Conservation (phyloP, 2,329 filamentous ascomycete genomes). For the Venturia aucupariae region DNA sequence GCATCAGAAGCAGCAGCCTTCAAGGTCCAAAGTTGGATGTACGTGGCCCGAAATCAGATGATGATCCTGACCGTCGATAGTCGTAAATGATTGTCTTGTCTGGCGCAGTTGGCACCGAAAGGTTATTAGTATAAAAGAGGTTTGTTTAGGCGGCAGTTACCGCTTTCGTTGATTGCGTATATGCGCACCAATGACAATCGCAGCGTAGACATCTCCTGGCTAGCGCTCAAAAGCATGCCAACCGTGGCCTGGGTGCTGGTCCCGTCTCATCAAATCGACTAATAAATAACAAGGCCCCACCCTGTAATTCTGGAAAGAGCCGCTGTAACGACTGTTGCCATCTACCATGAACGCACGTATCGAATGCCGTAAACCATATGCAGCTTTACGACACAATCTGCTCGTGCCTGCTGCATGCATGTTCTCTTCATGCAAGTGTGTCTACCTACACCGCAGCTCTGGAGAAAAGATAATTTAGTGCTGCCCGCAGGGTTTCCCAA, state of each 20-base stretch:
- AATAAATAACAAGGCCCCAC: too few species aligned
- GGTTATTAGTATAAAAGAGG: not conserved
- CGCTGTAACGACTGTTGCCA: too few species aligned
- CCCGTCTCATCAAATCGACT: too few species aligned
- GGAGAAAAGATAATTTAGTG: not conserved
- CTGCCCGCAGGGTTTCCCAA: not conserved
- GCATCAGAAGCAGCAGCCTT: too few species aligned
- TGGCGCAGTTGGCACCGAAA: not conserved
- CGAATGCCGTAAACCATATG: not conserved
- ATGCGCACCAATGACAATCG: not conserved
- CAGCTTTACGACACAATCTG: not conserved
- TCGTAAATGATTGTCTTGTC: too few species aligned
- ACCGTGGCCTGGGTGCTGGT: too few species aligned
- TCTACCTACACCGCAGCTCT: not conserved
- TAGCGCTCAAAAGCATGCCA: not conserved
- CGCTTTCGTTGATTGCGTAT: not conserved
- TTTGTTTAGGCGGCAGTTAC: not conserved
- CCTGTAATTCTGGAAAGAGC: too few species aligned
- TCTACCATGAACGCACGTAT: too few species aligned
- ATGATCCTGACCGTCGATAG: too few species aligned
- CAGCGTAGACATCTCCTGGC: not conserved
- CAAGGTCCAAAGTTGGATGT: too few species aligned
- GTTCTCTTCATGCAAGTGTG: not conserved
- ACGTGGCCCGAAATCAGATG: too few species aligned
- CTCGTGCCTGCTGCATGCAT: not conserved